These are phyloP conservation scores for Glutinoglossum americanum DNA, from an alignment of 495 filamentous ascomycete genomes.

Conservation along the genomic window DNA sequence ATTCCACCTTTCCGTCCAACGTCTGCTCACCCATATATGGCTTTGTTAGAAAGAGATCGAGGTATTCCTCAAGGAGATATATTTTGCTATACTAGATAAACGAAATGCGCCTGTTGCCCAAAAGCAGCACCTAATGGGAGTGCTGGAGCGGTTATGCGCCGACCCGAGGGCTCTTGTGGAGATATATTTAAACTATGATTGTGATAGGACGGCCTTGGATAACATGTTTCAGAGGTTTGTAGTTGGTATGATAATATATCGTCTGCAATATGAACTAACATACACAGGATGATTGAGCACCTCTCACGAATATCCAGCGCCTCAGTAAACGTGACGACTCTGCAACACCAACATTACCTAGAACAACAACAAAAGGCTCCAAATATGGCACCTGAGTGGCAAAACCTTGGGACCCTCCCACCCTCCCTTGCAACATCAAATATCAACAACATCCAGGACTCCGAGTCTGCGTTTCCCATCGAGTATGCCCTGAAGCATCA, in stretches of 20 bases:
- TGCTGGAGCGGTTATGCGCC: slow-evolving; percentile 61
- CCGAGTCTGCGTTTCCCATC: slow-evolving; percentile 46
- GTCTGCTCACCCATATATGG: not conserved
- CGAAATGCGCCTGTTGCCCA: slow-evolving; percentile 70
- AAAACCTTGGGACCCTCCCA: slow-evolving; percentile 59
- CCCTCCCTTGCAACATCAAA: slow-evolving; percentile 64
- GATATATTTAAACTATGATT: slow-evolving; percentile 96
- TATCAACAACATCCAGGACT: slow-evolving; percentile 35
- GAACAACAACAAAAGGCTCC: slow-evolving; percentile 46
- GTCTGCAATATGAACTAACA: slow-evolving; percentile 8
- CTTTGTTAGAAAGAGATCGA: slow-evolving; percentile 70
- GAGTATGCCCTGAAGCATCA: slow-evolving; percentile 79
- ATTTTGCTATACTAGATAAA: slow-evolving; percentile 79
- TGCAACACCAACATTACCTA: slow-evolving; percentile 68
- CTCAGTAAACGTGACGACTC: slow-evolving; percentile 45
- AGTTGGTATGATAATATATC: not conserved
- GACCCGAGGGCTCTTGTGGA: slow-evolving; percentile 84
- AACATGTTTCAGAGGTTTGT: slow-evolving; percentile 74
- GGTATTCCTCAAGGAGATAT: slow-evolving; percentile 94
- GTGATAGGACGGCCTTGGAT: slow-evolving; percentile 75
- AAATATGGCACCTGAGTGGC: slow-evolving; percentile 47
- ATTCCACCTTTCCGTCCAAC: not conserved
- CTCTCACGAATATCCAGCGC: slow-evolving; percentile 61
- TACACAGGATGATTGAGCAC: slow-evolving; percentile 61
- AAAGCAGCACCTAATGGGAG: slow-evolving; percentile 74